These are phyloP conservation scores for Globisporangium apiculatum DNA, from an alignment of 352 stramenopile genomes.

Conservation along the genomic window DNA sequence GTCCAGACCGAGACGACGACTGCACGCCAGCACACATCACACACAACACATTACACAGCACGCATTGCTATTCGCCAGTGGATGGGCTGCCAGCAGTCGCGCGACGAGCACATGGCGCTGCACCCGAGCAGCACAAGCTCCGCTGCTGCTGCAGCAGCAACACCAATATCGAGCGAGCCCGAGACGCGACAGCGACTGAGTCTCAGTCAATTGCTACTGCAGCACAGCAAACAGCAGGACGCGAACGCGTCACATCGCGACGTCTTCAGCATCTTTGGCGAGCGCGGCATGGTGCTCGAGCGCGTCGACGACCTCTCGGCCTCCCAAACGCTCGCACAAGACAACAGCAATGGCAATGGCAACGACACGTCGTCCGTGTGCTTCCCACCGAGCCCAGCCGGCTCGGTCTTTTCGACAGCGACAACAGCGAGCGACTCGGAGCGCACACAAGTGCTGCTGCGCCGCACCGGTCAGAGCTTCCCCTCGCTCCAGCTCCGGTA, in stretches of 20 bases:
- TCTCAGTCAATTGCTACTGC: conserved; percentile 46
- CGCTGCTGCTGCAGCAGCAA: too few relatives aligned
- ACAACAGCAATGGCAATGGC: too few relatives aligned
- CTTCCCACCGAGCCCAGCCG: conserved; percentile 40
- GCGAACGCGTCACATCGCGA: conserved; percentile 50
- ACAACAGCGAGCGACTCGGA: conserved; percentile 72
- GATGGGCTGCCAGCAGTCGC: conserved; percentile 62
- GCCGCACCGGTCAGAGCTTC: conserved; percentile 45
- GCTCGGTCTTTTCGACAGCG: conserved; percentile 67
- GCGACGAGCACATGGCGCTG: conserved; percentile 29
- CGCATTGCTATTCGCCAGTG: background rate
- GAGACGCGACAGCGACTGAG: conserved; percentile 28
- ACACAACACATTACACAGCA: background rate
- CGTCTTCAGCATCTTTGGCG: conserved; percentile 83
- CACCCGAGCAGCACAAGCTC: conserved; percentile 3
- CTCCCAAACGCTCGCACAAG: conserved; percentile 11
- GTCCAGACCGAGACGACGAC: too few relatives aligned
- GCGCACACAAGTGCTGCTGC: conserved; percentile 48
- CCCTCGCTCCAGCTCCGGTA: conserved; percentile 48
- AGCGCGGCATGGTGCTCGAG: conserved; percentile 69
- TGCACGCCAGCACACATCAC: background rate
- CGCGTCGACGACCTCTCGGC: conserved; percentile 9
- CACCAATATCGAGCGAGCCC: conserved; percentile 3
- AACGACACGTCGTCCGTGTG: conserved; percentile 20
- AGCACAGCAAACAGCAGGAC: conserved; percentile 41